Evolutionary conservation across 257 asterid genomes (phyloP), one percentile per base, ranked within the genome.

Genomic region (Dorcoceras hygrometricum): DNA sequence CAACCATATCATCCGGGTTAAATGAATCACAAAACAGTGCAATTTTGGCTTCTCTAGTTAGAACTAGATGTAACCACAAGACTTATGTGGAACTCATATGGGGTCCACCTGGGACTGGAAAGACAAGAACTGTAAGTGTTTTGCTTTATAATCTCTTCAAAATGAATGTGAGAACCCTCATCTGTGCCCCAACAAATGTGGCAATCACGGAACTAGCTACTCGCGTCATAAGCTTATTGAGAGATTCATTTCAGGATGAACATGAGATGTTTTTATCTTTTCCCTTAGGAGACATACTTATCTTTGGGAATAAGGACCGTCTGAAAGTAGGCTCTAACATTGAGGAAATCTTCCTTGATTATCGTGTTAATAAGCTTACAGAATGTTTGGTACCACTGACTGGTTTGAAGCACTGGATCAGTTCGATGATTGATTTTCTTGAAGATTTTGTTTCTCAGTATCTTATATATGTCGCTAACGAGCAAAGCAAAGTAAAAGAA

Each of bases 71-170:
- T 55, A 10, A 32, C 26, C 79, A 76, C 60, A 54, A n/a, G 71
- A 7, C 79, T 5, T 59, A 71, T 0, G 77, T 85, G 26, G 74
- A 76, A 31, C 80, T 85, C 65, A 66, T 80, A 32, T 73, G 89
- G 87, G 95, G 95, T 7, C 87, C 95, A 20, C 90, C 90, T 1
- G 88, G 95, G 36, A 87, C 90, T 1, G 94, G 90, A 27, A 86
- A 86, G 66, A 86, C 88, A 0, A 75, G 63, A 27, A 84, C 83
- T 2, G 4, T 81, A 5, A 81, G 87, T 64, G 53, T 57, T 31
- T 29, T 87, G 76, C 71, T 87, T 9, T 63, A 75, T 60, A 16
- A 39, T 23, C 83, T 84, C 54, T 70, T 82, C 24, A 66, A 32
- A 66, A 77, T 78, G 86, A 76, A 72, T 1, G 75, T 65, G 22